phyloP scores from a whole-genome alignment of 1,139 yeast species.

The Yamadazyma diospyri region DNA sequence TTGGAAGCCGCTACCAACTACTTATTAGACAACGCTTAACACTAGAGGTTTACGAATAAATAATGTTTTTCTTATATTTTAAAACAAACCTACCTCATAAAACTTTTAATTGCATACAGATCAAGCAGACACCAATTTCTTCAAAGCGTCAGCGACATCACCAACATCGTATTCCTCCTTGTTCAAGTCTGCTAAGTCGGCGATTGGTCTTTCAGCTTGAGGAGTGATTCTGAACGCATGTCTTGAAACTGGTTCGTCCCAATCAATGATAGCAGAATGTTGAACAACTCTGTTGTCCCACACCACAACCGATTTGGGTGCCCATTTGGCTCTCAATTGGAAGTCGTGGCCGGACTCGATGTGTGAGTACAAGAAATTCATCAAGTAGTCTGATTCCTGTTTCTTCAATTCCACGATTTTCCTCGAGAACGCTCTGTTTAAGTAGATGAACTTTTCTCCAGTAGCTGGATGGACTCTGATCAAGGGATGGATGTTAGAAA shows the following conservation, averaged over 20 bases:
- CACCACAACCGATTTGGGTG: slow-evolving; percentile 54
- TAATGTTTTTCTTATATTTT: not conserved
- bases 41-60: slow-evolving; percentile 1
- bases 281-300: slow-evolving; percentile 71
- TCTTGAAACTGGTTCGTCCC: slow-evolving; percentile 51
- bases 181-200: slow-evolving; percentile 32
- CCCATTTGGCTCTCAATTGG: slow-evolving; percentile 41
- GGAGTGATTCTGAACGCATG: slow-evolving; percentile 72
- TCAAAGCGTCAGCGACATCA: slow-evolving; percentile 36
- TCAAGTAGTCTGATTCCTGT: slow-evolving; percentile 57
- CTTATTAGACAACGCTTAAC: slow-evolving; percentile 54
- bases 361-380: slow-evolving; percentile 50
- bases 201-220: slow-evolving; percentile 51
- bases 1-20: slow-evolving; percentile 82
- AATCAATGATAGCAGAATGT: slow-evolving; percentile 64
- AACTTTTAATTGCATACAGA: too few species aligned
- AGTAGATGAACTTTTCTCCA: slow-evolving; percentile 55
- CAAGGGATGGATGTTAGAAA: slow-evolving; percentile 59
- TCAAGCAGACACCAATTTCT: slow-evolving; percentile 16
- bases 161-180: slow-evolving; percentile 25
- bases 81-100: too few species aligned
- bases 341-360: slow-evolving; percentile 41
- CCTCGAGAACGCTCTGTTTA: slow-evolving; percentile 60
- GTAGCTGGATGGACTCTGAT: slow-evolving; percentile 70
- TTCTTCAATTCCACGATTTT: slow-evolving; percentile 62